These are phyloP conservation scores for Cyclotella baltica DNA, from an alignment of 108 stramenopile species.

Conservation along the genomic window DNA sequence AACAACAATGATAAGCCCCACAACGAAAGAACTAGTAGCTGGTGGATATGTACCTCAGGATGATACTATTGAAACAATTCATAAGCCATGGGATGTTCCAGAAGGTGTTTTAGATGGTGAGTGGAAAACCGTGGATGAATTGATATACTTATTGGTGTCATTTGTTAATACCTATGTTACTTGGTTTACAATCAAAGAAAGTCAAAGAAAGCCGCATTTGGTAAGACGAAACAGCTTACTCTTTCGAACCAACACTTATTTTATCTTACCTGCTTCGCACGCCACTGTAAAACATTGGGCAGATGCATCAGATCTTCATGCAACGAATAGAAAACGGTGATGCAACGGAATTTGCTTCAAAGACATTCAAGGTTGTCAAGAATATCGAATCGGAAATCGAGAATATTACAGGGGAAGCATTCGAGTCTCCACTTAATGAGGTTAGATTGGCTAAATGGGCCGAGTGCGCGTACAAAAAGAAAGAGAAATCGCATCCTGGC, in stretches of 20 bases:
- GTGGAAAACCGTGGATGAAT: not conserved
- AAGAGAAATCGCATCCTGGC: not conserved
- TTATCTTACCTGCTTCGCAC: constrained; percentile 13
- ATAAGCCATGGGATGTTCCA: constrained; percentile 44
- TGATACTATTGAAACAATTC: constrained; percentile 41
- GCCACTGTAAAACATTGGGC: too few species aligned
- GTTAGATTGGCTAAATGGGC: constrained; percentile 46
- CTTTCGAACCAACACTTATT: not conserved
- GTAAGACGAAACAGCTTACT: too few species aligned
- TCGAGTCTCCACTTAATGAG: constrained; percentile 44
- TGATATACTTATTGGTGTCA: not conserved
- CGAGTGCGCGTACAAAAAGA: constrained; percentile 39
- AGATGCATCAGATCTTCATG: constrained; percentile 59
- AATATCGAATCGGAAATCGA: constrained; percentile 33
- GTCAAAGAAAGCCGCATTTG: not conserved
- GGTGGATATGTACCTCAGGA: constrained; percentile 58
- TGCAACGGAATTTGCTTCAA: constrained; percentile 45
- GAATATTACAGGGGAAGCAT: constrained; percentile 5
- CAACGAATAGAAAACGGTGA: constrained; percentile 31
- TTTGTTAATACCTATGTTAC: not conserved
- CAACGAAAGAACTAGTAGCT: constrained; percentile 44
- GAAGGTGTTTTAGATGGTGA: constrained; percentile 44
- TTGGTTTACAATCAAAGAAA: not conserved
- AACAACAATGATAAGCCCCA: constrained; percentile 54
- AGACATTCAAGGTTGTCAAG: constrained; percentile 40